These are phyloP conservation scores for Trichoderma gamsii DNA, from an alignment of 495 filamentous ascomycete species.

Conservation along the genomic window DNA sequence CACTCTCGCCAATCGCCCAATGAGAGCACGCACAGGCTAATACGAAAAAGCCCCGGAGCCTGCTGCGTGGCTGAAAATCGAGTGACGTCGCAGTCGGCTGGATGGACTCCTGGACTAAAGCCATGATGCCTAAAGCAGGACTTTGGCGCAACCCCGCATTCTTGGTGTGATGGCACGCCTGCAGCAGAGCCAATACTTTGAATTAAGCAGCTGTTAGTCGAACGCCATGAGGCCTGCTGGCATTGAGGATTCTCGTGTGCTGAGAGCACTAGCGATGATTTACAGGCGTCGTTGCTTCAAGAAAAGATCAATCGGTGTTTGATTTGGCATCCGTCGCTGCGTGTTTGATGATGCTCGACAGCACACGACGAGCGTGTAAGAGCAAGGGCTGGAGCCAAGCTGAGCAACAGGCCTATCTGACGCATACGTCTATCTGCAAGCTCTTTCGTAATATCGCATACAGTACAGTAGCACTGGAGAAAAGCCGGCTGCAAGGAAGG, in stretches of 20 bases:
- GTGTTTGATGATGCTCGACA: too few species aligned
- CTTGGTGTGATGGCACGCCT: neutral
- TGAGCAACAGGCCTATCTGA: too few species aligned
- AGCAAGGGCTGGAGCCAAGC: too few species aligned
- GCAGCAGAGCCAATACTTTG: neutral
- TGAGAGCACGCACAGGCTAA: neutral
- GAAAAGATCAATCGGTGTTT: too few species aligned
- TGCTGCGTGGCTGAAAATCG: slow-evolving; percentile 7
- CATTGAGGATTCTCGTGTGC: too few species aligned
- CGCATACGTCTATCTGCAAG: neutral
- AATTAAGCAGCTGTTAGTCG: neutral
- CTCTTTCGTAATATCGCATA: neutral
- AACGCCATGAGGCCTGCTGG: too few species aligned
- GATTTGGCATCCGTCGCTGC: too few species aligned
- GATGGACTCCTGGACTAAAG: neutral
- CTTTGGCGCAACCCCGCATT: slow-evolving; percentile 5
- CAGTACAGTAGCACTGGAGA: neutral
- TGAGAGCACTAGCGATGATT: too few species aligned
- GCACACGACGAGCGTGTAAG: too few species aligned
- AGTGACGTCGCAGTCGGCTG: slow-evolving; percentile 12
- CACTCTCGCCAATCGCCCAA: neutral
- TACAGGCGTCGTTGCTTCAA: too few species aligned
- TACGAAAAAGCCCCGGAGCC: slow-evolving; percentile 5
- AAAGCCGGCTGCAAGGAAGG: neutral
- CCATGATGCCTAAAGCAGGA: neutral